Evolutionary conservation across 345 rosid species (phyloP), one percentile per base, ranked within the genome.

Genomic region (Bruguiera gymnorhiza): DNA sequence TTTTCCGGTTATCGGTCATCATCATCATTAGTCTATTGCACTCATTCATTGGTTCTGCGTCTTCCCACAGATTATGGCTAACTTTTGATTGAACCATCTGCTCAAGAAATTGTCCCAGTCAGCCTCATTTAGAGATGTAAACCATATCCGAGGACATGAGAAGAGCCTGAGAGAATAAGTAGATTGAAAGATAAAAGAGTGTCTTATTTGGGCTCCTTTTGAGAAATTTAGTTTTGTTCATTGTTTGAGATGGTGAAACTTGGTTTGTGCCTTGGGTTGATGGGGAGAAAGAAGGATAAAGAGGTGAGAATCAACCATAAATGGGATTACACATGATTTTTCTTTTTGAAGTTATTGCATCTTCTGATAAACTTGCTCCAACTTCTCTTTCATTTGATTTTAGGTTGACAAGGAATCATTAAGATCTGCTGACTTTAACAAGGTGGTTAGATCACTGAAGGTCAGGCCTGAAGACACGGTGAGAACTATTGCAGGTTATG

Each of bases 51-150:
- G 82, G 76, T 86, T 43, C 79, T 85, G 78, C 72, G 82, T 43
- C 96, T 89, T 72, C 98, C 97, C 2, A 70, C 88, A 65, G 98
- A 89, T 79, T 85, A 91, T 76, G 98, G 90, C 79, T 91, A 84
- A 91, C 70, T 37, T 67, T 69, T 59, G 37, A 77, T 65, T 67
- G 34, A 16, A 21, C 8, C 27, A 48, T 72, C 61, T 19, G 4
- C 43, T 60, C 53, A 27, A 30, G 20, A 74, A 52, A 56, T 15
- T 54, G 27, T 56, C 60, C 59, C 51, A 1, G n/a, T 69, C 63
- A 65, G 75, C 51, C 36, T 26, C 31, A 26, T 39, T 67, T 39
- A 55, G 84, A 79, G 85, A 81, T 85, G 85, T 79, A 70, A 79
- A 80, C 66, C 48, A 30, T 53, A 19, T 66, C 18, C 21, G 62